phyloP scores from a whole-genome alignment of 192 early-diverging fungal species.

The Coemansia sp. region DNA sequence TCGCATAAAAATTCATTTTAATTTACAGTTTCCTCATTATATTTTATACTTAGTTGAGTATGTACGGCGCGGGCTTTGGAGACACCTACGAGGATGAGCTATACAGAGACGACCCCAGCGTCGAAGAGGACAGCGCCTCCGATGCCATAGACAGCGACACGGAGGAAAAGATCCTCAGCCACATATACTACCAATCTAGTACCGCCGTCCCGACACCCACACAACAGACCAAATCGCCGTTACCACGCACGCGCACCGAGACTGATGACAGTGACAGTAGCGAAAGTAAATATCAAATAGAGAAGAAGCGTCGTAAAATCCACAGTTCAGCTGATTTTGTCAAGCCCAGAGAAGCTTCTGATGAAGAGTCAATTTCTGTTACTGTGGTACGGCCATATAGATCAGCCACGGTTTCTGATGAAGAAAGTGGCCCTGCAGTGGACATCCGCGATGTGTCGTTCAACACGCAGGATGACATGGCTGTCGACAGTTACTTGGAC shows the following conservation, averaged over 20 bases:
- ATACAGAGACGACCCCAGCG: not conserved
- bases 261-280: conserved; percentile 15
- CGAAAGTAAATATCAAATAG: conserved; percentile 45
- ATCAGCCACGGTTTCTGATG: conserved; percentile 27
- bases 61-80: conserved; percentile 10
- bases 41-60: not conserved
- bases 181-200: conserved; percentile 43
- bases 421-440: not conserved
- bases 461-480: conserved; percentile 34
- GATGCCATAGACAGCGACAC: conserved; percentile 48
- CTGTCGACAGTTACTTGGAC: conserved; percentile 36
- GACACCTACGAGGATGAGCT: conserved; percentile 7
- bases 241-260: not conserved
- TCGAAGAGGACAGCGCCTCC: conserved; percentile 17
- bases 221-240: not conserved
- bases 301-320: conserved; percentile 7
- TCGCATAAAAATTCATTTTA: conserved; percentile 6
- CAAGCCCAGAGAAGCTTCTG: conserved; percentile 6
- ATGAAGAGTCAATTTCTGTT: conserved; percentile 19
- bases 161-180: conserved; percentile 49
- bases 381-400: conserved; percentile 29
- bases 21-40: not conserved
- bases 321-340: conserved; percentile 1
- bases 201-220: not conserved
- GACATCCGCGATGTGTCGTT: conserved; percentile 14